Conservation (phyloP, 192 early-diverging fungal genomes). For the Backusella parvicylindrica region DNA sequence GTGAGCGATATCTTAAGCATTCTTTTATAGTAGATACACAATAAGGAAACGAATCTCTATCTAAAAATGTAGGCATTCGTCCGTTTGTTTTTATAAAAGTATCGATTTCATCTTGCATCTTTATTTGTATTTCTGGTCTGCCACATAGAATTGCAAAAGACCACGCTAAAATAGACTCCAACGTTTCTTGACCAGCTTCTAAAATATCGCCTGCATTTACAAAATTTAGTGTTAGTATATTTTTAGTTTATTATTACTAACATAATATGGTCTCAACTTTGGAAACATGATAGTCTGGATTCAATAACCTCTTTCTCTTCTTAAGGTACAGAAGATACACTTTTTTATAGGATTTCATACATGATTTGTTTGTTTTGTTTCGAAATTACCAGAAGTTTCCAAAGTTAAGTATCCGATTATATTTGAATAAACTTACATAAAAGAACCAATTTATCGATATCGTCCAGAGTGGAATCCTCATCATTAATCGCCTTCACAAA, state of each 20-base stretch:
- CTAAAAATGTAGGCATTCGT: neutral
- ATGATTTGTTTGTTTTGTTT: no score
- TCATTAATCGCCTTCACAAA: neutral
- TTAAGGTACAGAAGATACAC: no score
- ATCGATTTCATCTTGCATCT: constrained; percentile 14
- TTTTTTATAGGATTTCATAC: no score
- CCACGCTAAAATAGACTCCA: constrained; percentile 7
- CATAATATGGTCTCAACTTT: neutral
- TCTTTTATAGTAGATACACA: neutral
- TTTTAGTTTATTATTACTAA: neutral
- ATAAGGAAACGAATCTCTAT: neutral
- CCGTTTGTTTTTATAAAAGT: neutral
- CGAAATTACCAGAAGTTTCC: neutral
- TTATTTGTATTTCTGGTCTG: constrained; percentile 16
- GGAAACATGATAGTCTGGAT: neutral
- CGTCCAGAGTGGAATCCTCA: neutral
- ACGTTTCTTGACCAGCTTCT: neutral
- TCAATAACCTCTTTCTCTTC: neutral
- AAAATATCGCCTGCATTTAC: neutral
- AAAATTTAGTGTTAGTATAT: neutral
- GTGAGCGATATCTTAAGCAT: neutral
- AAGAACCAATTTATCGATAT: neutral
- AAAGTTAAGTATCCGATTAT: neutral
- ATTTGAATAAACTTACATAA: neutral
- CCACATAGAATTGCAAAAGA: neutral